These are phyloP conservation scores for Barnettozyma pratensis DNA, from an alignment of 805 yeast genomes.

Conservation along the genomic window DNA sequence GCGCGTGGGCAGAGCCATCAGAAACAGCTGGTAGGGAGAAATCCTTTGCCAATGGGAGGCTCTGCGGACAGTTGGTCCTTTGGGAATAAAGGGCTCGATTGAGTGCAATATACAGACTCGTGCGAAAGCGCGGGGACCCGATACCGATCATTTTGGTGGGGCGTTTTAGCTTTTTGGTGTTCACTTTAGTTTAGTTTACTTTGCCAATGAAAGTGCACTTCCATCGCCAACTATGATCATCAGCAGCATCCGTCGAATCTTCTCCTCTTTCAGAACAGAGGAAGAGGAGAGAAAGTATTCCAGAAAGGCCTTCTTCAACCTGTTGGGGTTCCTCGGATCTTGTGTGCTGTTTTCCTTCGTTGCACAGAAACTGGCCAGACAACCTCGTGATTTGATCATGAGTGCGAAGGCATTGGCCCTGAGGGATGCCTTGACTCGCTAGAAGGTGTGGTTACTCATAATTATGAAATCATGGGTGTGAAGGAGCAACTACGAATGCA, in stretches of 20 bases:
- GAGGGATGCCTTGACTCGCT: slow-evolving; percentile 15
- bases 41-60: slow-evolving; percentile 42
- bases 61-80: slow-evolving; percentile 50
- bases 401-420: slow-evolving; percentile 21
- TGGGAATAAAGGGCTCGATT: slow-evolving; percentile 33
- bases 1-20: slow-evolving; percentile 55
- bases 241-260: slow-evolving; percentile 72
- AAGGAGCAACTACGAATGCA: too few relatives aligned
- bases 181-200: too few relatives aligned
- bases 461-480: too few relatives aligned
- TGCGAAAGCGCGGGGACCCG: slow-evolving; percentile 37
- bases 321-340: slow-evolving; percentile 75
- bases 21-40: slow-evolving; percentile 29
- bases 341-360: slow-evolving; percentile 78
- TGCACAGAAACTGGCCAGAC: slow-evolving; percentile 47
- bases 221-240: slow-evolving; percentile 36
- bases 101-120: slow-evolving; percentile 58
- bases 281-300: slow-evolving; percentile 79
- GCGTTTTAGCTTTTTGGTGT: slow-evolving; percentile 22
- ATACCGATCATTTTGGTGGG: slow-evolving; percentile 57
- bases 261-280: slow-evolving; percentile 78
- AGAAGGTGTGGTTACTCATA: too few relatives aligned
- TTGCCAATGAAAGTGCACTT: too few relatives aligned
- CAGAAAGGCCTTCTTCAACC: slow-evolving; percentile 69
- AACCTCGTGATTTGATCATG: slow-evolving; percentile 22